Percentiles rank a stretch among this genome's conserved stretches.
These are phyloP conservation scores for Dactylorhiza incarnata DNA, from an alignment of 106 monocot species.

Conservation along the genomic window DNA sequence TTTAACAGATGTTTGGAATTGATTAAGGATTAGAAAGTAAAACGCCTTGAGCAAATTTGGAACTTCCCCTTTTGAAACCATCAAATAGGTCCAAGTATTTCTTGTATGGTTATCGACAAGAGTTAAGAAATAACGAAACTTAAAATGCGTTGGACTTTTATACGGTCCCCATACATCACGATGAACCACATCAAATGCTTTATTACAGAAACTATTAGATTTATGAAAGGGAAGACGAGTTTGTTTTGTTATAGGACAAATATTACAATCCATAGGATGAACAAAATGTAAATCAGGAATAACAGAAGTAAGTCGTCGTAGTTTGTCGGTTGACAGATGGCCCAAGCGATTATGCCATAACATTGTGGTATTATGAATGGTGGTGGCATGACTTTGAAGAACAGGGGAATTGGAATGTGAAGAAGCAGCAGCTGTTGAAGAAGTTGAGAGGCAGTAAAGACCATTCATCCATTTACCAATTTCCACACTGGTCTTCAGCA, in stretches of 20 bases:
- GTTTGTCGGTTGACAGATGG: neutral
- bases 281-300: neutral
- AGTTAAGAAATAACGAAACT: neutral
- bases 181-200: neutral
- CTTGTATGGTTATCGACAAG: neutral
- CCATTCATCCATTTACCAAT: neutral
- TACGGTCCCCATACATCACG: neutral
- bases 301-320: neutral
- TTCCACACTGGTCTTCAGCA: neutral
- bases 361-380: neutral
- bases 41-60: neutral
- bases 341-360: neutral
- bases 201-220: neutral
- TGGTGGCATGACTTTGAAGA: too few species aligned
- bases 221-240: neutral
- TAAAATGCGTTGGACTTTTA: too few species aligned
- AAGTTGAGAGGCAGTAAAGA: neutral
- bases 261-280: neutral
- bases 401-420: fast-evolving
- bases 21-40: neutral
- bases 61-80: neutral
- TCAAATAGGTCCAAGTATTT: neutral
- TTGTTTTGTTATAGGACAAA: neutral
- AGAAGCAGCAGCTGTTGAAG: neutral
- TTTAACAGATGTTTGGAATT: too few species aligned